Evolutionary conservation across 2,329 filamentous ascomycete species (phyloP).

Genomic region (Pestalotiopsis sp.): DNA sequence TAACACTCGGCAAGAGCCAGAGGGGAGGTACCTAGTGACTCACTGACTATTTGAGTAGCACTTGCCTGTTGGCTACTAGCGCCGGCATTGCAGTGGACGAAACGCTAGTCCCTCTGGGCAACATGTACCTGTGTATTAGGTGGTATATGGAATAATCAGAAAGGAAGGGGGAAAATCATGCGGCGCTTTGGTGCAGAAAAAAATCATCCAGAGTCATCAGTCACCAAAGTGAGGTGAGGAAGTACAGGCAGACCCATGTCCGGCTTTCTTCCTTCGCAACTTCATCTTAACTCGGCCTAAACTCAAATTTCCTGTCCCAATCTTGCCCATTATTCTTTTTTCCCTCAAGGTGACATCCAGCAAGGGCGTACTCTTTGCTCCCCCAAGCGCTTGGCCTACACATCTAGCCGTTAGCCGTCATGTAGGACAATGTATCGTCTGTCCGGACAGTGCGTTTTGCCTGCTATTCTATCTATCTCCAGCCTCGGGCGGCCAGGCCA

Average conservation of each 20-base stretch:
- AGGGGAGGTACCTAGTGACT: not conserved
- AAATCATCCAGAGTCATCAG: not conserved
- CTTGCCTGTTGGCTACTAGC: constrained; percentile 2
- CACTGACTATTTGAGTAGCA: not conserved
- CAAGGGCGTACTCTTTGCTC: too few relatives aligned
- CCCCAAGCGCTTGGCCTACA: not conserved
- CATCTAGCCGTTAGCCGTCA: not conserved
- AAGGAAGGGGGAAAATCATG: not conserved
- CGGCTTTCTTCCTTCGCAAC: constrained; percentile 1
- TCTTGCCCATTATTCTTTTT: not conserved
- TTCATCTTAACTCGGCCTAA: constrained; percentile 4
- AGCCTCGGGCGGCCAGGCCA: not conserved
- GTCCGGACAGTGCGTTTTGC: not conserved
- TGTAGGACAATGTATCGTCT: not conserved
- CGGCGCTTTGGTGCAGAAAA: not conserved
- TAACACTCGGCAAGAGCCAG: not conserved
- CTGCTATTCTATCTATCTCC: not conserved
- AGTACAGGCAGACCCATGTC: not conserved
- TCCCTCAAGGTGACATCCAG: not conserved
- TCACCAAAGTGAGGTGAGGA: not conserved
- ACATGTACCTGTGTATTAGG: not conserved
- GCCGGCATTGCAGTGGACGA: not conserved
- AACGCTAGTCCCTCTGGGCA: constrained; percentile 3
- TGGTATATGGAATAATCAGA: not conserved
- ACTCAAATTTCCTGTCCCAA: constrained; percentile 1